Evolutionary conservation across 2,329 filamentous ascomycete genomes (phyloP), one percentile per base, ranked within the genome.

Genomic region (Botryosphaeria agaves): DNA sequence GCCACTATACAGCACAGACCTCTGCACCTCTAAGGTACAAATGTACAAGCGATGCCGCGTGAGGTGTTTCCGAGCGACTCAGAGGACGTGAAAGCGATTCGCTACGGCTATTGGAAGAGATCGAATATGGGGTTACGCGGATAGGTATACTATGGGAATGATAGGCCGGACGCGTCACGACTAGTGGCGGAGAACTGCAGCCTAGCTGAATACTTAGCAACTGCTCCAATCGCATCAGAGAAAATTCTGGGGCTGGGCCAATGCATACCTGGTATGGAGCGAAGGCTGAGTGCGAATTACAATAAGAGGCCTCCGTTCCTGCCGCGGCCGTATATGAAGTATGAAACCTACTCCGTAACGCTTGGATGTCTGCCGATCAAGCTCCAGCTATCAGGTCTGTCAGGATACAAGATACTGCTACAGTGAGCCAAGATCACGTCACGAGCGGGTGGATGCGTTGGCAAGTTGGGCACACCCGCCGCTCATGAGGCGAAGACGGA

Each of bases 371-470:
- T 51, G 50, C 43, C 47, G 42, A 35, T 43, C 34, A 38, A 39
- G 40, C 29, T 38, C 40, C 39, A 40, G 43, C 43, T 42, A 39
- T 42, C 37, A 41, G 40, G 39, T 12, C 12, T 23, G 9, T 12
- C 35, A 40, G 39, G 41, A 41, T 46, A 36, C 41, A 45, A 46
- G 21, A 23, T 12, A 4, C 21, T 23, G 9, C 21, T 40, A 41
- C 18, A 38, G 40, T 35, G 40, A 38, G 42, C 36, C 45, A 27
- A 44, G 36, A 44, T 52, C 49, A 52, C 47, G 48, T 51, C 44
- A 47, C 45, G n/a, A 38, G 41, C 41, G 47, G 41, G 37, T 41
- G 40, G 47, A 48, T 55, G 51, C 45, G 51, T 48, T 55, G 51
- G 53, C 51, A 55, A 53, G n/a, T 55, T 50, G 49, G 31, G 28